phyloP scores from a whole-genome alignment of 2,329 filamentous ascomycete species.

The Venturia carpophila region DNA sequence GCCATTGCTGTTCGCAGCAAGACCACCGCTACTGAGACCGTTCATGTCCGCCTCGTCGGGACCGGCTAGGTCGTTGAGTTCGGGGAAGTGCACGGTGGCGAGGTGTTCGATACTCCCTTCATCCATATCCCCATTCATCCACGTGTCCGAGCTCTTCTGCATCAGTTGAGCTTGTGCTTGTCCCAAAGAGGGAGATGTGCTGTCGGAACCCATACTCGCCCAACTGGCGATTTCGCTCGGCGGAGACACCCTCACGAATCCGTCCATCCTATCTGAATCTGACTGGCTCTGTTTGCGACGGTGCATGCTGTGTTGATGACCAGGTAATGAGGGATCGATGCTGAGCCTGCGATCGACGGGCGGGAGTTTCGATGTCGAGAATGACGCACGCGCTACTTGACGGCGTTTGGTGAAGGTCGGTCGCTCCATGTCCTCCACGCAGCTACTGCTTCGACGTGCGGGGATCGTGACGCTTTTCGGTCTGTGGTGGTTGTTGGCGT shows the following conservation, averaged over 20 bases:
- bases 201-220: slow-evolving; percentile 19
- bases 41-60: slow-evolving; percentile 20
- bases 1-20: neutral
- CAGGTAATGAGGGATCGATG: slow-evolving; percentile 8
- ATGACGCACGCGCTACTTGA: slow-evolving; percentile 22
- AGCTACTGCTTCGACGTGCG: slow-evolving; percentile 27
- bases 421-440: slow-evolving; percentile 21
- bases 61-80: slow-evolving; percentile 22
- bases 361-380: slow-evolving; percentile 21
- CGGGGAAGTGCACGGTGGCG: slow-evolving; percentile 29
- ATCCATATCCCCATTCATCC: slow-evolving; percentile 26
- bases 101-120: slow-evolving; percentile 19
- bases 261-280: slow-evolving; percentile 22
- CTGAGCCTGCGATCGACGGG: slow-evolving; percentile 21
- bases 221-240: slow-evolving; percentile 26
- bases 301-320: neutral
- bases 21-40: neutral
- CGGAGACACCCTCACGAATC: slow-evolving; percentile 29
- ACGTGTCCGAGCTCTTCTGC: slow-evolving; percentile 20
- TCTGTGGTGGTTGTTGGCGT: slow-evolving; percentile 6
- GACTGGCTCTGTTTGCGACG: slow-evolving; percentile 21
- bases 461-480: slow-evolving; percentile 26
- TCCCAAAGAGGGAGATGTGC: neutral
- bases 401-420: slow-evolving; percentile 27
- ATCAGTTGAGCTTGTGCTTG: neutral